Conservation (phyloP, 1,284 basidiomycete genomes). For the Moniliella sp. region DNA sequence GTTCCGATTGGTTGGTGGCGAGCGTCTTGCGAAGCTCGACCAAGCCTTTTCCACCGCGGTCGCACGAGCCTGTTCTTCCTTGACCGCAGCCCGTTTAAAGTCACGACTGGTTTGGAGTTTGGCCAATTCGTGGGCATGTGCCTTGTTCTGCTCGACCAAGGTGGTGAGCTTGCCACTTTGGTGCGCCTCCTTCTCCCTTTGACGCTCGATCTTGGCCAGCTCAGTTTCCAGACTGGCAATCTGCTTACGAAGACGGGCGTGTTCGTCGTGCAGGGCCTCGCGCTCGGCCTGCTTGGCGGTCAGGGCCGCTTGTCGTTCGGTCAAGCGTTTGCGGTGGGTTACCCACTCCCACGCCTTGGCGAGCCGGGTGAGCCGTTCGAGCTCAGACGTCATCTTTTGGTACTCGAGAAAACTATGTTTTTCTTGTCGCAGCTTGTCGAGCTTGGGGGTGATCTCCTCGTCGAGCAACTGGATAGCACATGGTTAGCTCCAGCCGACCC, state of each 20-base stretch:
- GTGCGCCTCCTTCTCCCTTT: slow-evolving; percentile 42
- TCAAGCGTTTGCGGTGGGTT: slow-evolving; percentile 22
- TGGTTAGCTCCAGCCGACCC: not conserved
- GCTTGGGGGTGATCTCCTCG: slow-evolving; percentile 84
- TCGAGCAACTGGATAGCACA: slow-evolving; percentile 35
- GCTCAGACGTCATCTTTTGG: slow-evolving; percentile 67
- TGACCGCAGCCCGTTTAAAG: slow-evolving; percentile 53
- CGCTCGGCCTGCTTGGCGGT: slow-evolving; percentile 26
- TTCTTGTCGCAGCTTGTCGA: slow-evolving; percentile 71
- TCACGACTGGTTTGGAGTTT: slow-evolving; percentile 71
- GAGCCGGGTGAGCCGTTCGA: slow-evolving; percentile 66
- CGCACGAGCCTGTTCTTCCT: slow-evolving; percentile 52
- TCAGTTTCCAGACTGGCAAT: slow-evolving; percentile 38
- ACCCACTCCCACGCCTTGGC: slow-evolving; percentile 78
- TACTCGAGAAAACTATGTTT: slow-evolving; percentile 74
- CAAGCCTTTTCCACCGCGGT: slow-evolving; percentile 38
- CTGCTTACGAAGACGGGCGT: slow-evolving; percentile 23
- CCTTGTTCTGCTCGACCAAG: slow-evolving; percentile 55
- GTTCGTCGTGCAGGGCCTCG: slow-evolving; percentile 31
- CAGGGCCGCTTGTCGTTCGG: slow-evolving; percentile 34
- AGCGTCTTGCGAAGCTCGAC: slow-evolving; percentile 37
- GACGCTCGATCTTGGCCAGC: slow-evolving; percentile 36
- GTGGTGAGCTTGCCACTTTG: slow-evolving; percentile 61
- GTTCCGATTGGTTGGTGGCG: slow-evolving; percentile 6
- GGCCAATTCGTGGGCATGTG: slow-evolving; percentile 61